Evolutionary conservation across 768 basidiomycete genomes (phyloP), one percentile per base, ranked within the genome.

Genomic region (Strobilomyces confusus): DNA sequence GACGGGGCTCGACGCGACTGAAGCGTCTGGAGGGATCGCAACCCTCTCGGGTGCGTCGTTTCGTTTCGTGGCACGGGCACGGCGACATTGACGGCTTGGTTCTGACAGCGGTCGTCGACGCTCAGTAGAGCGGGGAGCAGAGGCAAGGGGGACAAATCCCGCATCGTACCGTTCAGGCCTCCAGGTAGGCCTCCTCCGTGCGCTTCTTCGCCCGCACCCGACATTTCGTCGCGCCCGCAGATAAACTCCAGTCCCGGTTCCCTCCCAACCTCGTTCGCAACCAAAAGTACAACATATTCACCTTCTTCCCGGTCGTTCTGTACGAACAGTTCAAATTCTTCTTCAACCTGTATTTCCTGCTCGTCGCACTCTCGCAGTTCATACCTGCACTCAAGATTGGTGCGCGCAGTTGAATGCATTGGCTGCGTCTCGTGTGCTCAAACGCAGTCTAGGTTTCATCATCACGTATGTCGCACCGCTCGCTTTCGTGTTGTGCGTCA

Each of bases 281-380:
- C 63, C 95, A 98, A 72, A 99, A 99, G 75, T 98, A 98, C 79
- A 95, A 95, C 67, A 77, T 89, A 49, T 81, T 92, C 73, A 93
- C 91, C n/a, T 99, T 99, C 77, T 80, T 99, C 11, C 97, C 97
- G 4, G 82, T 98, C 59, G 95, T 98, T 42, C 83, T 98, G 69
- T 98, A 98, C 70, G 95, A 98, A 69, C 95, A 98, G 69, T 99
- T 98, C 86, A 98, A 98, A 72, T 98, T 95, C 78, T 99, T 99
- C 77, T 98, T 97, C 83, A 99, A 98, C 68, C 79, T 98, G 8
- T 99, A 98, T 71, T 99, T 99, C 67, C 82, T 98, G 12, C 85
- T 98, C 22, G 97, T 99, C 34, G 97, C 97, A 0, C 77, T 98
- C 9, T 93, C 90, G 9, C 97, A 98, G 70, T 97, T 99, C 66